These are phyloP conservation scores for Fraxinus americana DNA, from an alignment of 257 asterid species.

Conservation along the genomic window DNA sequence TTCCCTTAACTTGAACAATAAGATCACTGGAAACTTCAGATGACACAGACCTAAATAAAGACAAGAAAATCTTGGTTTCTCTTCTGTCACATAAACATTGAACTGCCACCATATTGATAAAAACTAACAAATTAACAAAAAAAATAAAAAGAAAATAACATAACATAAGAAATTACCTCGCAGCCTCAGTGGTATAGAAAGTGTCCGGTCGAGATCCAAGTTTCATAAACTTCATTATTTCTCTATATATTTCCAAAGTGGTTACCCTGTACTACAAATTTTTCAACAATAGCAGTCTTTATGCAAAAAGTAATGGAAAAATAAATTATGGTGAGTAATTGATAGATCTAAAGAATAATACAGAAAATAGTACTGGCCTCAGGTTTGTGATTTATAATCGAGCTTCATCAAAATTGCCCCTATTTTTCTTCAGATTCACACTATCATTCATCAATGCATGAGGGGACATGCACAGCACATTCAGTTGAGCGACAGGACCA, in stretches of 20 bases:
- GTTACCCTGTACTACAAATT: background rate
- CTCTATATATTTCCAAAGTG: background rate
- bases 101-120: background rate
- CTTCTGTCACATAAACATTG: constrained; percentile 1
- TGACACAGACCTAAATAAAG: constrained; percentile 67
- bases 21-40: constrained; percentile 86
- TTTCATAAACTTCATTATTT: constrained; percentile 60
- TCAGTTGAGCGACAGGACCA: background rate
- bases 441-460: background rate
- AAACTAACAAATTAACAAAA: background rate
- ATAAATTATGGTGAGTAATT: background rate
- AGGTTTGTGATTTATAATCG: background rate
- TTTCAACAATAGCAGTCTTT: background rate
- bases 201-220: constrained; percentile 64
- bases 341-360: background rate
- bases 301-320: background rate
- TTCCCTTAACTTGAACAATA: constrained; percentile 69
- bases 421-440: background rate
- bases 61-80: background rate
- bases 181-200: constrained; percentile 53
- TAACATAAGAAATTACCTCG: constrained; percentile 39
- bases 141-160: background rate
- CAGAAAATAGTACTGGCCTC: background rate
- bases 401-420: background rate
- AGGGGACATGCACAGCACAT: background rate